Conservation (phyloP, 2,329 filamentous ascomycete species). For the Lasiodiplodia sp. region DNA sequence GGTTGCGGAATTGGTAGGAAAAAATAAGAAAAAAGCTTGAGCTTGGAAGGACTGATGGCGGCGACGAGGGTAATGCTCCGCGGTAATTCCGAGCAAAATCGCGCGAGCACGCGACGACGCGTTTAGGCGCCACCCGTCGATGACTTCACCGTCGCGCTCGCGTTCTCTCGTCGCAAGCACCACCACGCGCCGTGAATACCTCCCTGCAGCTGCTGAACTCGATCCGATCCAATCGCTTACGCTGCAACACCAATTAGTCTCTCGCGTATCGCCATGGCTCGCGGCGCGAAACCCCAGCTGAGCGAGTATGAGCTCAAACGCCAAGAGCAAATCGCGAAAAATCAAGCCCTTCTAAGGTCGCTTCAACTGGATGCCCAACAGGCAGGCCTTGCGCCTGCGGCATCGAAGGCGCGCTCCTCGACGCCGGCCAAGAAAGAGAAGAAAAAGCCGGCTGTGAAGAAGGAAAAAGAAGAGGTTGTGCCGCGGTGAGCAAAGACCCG, state of each 20-base stretch:
- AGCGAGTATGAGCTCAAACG: constrained; percentile 88
- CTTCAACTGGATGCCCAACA: constrained; percentile 72
- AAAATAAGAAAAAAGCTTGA: not conserved
- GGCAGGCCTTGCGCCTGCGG: constrained; percentile 69
- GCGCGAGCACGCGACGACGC: constrained; percentile 29
- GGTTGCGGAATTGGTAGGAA: not conserved
- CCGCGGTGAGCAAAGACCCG: constrained; percentile 54
- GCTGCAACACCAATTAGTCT: not conserved
- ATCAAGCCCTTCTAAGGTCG: constrained; percentile 81
- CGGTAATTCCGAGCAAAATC: constrained; percentile 4
- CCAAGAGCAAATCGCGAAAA: constrained; percentile 85
- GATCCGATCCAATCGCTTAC: not conserved
- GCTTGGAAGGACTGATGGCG: not conserved
- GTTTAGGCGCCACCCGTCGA: constrained; percentile 2
- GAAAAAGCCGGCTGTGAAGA: constrained; percentile 50
- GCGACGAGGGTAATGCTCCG: not conserved
- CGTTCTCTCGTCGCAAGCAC: constrained; percentile 7
- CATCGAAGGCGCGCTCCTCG: constrained; percentile 58
- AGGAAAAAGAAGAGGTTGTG: constrained; percentile 65
- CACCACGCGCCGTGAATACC: not conserved
- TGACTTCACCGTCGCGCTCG: constrained; percentile 24
- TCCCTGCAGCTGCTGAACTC: not conserved
- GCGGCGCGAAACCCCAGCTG: constrained; percentile 59
- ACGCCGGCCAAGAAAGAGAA: constrained; percentile 55
- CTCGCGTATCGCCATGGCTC: constrained; percentile 41